Evolutionary conservation across 257 asterid species (phyloP).

Genomic region (Lycium ferocissimum): DNA sequence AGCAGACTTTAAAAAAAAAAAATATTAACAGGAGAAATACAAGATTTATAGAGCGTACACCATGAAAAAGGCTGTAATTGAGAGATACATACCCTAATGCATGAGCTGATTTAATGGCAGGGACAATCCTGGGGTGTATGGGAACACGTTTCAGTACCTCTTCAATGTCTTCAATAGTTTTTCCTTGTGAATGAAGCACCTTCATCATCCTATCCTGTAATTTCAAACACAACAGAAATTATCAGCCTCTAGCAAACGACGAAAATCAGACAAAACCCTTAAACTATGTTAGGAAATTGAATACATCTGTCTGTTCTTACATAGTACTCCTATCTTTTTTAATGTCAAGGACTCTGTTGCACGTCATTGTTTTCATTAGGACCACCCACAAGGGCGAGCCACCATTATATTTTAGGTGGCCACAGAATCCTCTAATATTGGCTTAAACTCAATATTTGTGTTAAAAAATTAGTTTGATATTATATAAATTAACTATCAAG

Average conservation of each 20-base stretch:
- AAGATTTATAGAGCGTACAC: not conserved
- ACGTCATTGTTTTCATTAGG: too few species aligned
- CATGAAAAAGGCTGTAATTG: not conserved
- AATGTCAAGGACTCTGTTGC: too few species aligned
- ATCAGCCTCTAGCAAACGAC: not conserved
- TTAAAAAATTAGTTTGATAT: too few species aligned
- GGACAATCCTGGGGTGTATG: constrained; percentile 48
- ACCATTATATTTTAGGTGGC: too few species aligned
- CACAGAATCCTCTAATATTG: too few species aligned
- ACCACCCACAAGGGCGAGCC: too few species aligned
- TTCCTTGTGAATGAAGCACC: constrained; percentile 49
- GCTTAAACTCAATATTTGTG: too few species aligned
- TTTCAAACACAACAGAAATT: not conserved
- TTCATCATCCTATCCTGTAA: constrained; percentile 52
- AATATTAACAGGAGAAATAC: not conserved
- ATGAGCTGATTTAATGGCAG: constrained; percentile 50
- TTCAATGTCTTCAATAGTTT: constrained; percentile 48
- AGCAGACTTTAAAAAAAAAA: not conserved
- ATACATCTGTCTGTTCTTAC: too few species aligned
- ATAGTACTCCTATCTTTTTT: too few species aligned
- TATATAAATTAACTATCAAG: too few species aligned
- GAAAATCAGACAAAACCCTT: too few species aligned
- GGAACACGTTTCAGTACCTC: constrained; percentile 49
- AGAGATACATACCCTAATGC: constrained; percentile 47
- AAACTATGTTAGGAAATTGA: too few species aligned